Evolutionary conservation across 1,284 basidiomycete species (phyloP).

Genomic region (Cryptococcus hybrid): DNA sequence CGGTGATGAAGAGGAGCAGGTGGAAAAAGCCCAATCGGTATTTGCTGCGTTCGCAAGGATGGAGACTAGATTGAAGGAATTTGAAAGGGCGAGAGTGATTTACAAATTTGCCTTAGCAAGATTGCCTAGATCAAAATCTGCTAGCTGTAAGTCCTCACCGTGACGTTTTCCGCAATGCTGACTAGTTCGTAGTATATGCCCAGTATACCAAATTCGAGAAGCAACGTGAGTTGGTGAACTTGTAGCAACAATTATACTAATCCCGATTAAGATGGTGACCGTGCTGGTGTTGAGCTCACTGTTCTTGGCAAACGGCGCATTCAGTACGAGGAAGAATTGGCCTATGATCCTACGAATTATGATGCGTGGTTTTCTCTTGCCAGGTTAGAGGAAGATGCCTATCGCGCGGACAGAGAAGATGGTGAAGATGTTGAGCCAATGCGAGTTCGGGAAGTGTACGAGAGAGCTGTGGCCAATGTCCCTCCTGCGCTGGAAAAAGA

Average conservation of each 20-base stretch:
- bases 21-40: slow-evolving; percentile 95
- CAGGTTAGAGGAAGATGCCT: slow-evolving; percentile 86
- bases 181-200: slow-evolving; percentile 54
- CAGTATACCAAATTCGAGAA: slow-evolving; percentile 98
- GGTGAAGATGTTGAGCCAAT: slow-evolving; percentile 58
- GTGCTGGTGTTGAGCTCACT: slow-evolving; percentile 83
- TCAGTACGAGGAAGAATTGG: slow-evolving; percentile 93
- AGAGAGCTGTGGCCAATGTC: slow-evolving; percentile 92
- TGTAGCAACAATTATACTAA: not conserved
- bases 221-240: slow-evolving; percentile 57
- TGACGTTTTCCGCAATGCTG: slow-evolving; percentile 1
- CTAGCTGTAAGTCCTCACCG: slow-evolving; percentile 46
- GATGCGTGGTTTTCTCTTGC: slow-evolving; percentile 99
- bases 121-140: slow-evolving; percentile 86
- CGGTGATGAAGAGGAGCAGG: slow-evolving; percentile 94
- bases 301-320: slow-evolving; percentile 95
- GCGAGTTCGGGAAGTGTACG: slow-evolving; percentile 89
- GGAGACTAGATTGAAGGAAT: slow-evolving; percentile 95
- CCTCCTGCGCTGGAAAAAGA: slow-evolving; percentile 63
- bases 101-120: slow-evolving; percentile 97
- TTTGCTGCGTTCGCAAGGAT: slow-evolving; percentile 97
- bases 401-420: slow-evolving; percentile 70
- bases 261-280: slow-evolving; percentile 63
- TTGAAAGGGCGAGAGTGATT: slow-evolving; percentile 92
- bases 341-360: slow-evolving; percentile 86